phyloP scores from a whole-genome alignment of 2,329 filamentous ascomycete species.

The Pestalotiopsis sp. region DNA sequence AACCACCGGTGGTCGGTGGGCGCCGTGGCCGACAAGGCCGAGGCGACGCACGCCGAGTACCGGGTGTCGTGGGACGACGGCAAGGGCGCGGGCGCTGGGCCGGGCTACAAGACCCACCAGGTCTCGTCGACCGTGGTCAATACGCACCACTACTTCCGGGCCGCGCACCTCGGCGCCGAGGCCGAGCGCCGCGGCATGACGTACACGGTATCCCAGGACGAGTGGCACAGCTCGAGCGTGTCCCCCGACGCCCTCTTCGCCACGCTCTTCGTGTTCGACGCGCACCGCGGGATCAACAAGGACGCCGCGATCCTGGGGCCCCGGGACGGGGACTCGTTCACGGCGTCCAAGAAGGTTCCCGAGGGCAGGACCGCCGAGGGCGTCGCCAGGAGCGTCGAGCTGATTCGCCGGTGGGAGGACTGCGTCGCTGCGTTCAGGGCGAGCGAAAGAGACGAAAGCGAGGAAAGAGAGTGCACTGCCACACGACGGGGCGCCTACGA shows the following conservation, averaged over 20 bases:
- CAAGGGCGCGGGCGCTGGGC: slow-evolving; percentile 17
- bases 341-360: slow-evolving; percentile 23
- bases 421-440: background rate
- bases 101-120: slow-evolving; percentile 29
- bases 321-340: slow-evolving; percentile 22
- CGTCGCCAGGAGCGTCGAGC: slow-evolving; percentile 24
- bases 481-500: background rate
- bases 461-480: background rate
- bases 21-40: slow-evolving; percentile 12
- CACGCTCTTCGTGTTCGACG: slow-evolving; percentile 40
- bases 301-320: slow-evolving; percentile 36
- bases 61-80: slow-evolving; percentile 29
- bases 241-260: slow-evolving; percentile 32
- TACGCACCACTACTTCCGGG: slow-evolving; percentile 25
- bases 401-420: slow-evolving; percentile 2
- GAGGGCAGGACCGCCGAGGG: slow-evolving; percentile 20
- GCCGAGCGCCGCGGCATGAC: slow-evolving; percentile 22
- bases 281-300: slow-evolving; percentile 31
- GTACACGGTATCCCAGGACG: slow-evolving; percentile 33
- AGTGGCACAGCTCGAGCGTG: slow-evolving; percentile 33
- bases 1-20: slow-evolving; percentile 33
- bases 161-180: slow-evolving; percentile 5
- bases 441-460: background rate
- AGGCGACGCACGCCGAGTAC: slow-evolving; percentile 34
- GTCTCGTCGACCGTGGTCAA: slow-evolving; percentile 29